A percentile compares a stretch with the other conserved stretches of the same genome.
Evolutionary conservation across 495 filamentous ascomycete species (phyloP).

Genomic region (Aspergillus cavernicola): DNA sequence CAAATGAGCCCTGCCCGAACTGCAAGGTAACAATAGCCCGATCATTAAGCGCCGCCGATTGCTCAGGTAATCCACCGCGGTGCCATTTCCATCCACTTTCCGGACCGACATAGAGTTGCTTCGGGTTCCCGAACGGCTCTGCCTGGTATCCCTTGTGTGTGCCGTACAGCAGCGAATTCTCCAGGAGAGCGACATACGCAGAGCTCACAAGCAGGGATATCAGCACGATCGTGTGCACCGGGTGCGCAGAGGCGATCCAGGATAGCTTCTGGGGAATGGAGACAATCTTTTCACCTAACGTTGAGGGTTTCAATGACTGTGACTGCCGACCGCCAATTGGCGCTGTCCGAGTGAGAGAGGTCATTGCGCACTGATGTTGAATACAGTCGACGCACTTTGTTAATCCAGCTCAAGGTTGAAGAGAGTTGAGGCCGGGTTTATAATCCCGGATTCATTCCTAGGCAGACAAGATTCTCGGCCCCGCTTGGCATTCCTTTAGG

Average conservation of each 20-base stretch:
- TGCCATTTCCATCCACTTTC: background rate
- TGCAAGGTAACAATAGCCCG: background rate
- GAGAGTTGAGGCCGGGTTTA: no score
- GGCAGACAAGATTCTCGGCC: no score
- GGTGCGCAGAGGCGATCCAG: background rate
- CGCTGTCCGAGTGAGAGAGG: no score
- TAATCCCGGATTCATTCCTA: no score
- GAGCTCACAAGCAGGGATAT: constrained; percentile 9
- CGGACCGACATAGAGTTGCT: background rate
- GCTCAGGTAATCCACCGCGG: background rate
- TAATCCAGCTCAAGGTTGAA: no score
- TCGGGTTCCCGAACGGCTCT: background rate
- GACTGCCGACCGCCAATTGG: no score
- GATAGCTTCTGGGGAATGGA: background rate
- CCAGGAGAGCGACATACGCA: background rate
- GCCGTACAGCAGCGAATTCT: background rate
- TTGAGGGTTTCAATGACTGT: no score
- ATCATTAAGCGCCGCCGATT: background rate
- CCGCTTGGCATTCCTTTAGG: no score
- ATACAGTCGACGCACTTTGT: no score
- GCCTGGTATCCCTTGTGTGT: background rate
- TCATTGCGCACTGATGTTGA: no score
- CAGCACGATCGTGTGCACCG: constrained; percentile 1
- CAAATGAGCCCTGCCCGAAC: background rate
- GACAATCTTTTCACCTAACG: background rate